A percentile compares a stretch with the other conserved stretches of the same genome.
Evolutionary conservation across 1,284 basidiomycete genomes (phyloP).

Genomic region (Melampsora allii-populina): DNA sequence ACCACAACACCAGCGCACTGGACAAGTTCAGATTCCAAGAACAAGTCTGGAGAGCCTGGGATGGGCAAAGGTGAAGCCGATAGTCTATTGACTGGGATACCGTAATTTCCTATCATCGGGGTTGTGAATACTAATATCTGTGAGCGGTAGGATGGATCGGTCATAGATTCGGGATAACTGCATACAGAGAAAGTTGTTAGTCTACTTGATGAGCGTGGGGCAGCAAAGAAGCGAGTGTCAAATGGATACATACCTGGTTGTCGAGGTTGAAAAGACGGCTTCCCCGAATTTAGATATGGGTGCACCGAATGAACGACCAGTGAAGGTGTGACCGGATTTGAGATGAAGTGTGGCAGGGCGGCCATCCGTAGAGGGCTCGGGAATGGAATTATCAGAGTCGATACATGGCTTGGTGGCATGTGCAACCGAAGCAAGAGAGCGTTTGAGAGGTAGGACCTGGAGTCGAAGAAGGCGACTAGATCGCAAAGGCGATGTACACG

Average conservation of each 20-base stretch:
- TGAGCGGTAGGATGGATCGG: constrained; percentile 95
- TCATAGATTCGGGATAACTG: constrained; percentile 91
- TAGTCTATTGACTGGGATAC: constrained; percentile 73
- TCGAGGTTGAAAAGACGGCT: constrained; percentile 97
- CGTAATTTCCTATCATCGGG: constrained; percentile 98
- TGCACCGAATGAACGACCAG: constrained; percentile 83
- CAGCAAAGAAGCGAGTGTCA: not conserved
- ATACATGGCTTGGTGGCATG: constrained; percentile 18
- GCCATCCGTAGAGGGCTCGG: constrained; percentile 43
- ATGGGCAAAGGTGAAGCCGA: constrained; percentile 22
- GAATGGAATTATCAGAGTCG: constrained; percentile 31
- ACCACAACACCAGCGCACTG: constrained; percentile 93
- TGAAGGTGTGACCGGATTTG: constrained; percentile 88
- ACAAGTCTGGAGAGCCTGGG: constrained; percentile 50
- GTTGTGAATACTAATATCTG: constrained; percentile 98
- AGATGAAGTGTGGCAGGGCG: constrained; percentile 84
- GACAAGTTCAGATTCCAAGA: constrained; percentile 82
- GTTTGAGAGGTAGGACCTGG: not conserved
- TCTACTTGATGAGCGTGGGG: not conserved
- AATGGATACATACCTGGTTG: constrained; percentile 77
- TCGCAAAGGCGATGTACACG: constrained; percentile 1
- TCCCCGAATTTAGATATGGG: constrained; percentile 87
- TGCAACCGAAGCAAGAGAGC: constrained; percentile 28
- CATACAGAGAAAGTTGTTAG: not conserved
- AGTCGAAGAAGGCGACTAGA: constrained; percentile 1